These are phyloP conservation scores for Lablab purpureus DNA, from an alignment of 306 rosid species.

Conservation along the genomic window DNA sequence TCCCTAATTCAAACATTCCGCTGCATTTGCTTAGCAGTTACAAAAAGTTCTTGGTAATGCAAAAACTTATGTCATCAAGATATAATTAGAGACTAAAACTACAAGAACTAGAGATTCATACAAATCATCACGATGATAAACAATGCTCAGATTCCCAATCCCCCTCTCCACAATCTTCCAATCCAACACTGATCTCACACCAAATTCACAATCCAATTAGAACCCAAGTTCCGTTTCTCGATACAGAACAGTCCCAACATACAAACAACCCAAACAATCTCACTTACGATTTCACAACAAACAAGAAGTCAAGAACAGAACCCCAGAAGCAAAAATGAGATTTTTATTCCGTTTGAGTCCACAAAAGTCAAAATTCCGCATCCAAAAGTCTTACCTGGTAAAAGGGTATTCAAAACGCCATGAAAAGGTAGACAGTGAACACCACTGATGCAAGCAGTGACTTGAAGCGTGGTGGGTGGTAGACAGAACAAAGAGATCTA, in stretches of 20 bases:
- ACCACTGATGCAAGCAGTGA: conserved; percentile 39
- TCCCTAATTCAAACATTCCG: conserved; percentile 32
- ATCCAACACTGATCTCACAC: conserved; percentile 49
- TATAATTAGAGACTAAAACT: neutral
- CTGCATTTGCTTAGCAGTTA: conserved; percentile 40
- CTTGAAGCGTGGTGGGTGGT: neutral
- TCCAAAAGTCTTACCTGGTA: conserved; percentile 55
- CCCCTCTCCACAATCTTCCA: conserved; percentile 22
- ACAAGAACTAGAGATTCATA: conserved; percentile 10
- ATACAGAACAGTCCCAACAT: neutral
- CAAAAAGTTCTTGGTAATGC: conserved; percentile 22
- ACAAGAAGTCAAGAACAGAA: neutral
- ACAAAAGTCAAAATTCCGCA: conserved; percentile 42
- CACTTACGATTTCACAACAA: neutral
- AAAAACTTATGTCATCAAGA: conserved; percentile 34
- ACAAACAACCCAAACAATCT: conserved; percentile 3
- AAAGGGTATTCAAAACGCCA: conserved; percentile 56
- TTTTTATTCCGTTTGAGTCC: conserved; percentile 10
- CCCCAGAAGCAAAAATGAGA: conserved; percentile 39
- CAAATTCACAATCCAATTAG: conserved; percentile 30
- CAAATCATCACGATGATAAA: conserved; percentile 18
- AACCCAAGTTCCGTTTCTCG: conserved; percentile 33
- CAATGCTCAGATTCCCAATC: conserved; percentile 43
- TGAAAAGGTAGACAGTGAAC: conserved; percentile 37
- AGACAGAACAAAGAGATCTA: conserved; percentile 56